Evolutionary conservation across 2,329 filamentous ascomycete genomes (phyloP).

Genomic region (Trichoderma aggressivum): DNA sequence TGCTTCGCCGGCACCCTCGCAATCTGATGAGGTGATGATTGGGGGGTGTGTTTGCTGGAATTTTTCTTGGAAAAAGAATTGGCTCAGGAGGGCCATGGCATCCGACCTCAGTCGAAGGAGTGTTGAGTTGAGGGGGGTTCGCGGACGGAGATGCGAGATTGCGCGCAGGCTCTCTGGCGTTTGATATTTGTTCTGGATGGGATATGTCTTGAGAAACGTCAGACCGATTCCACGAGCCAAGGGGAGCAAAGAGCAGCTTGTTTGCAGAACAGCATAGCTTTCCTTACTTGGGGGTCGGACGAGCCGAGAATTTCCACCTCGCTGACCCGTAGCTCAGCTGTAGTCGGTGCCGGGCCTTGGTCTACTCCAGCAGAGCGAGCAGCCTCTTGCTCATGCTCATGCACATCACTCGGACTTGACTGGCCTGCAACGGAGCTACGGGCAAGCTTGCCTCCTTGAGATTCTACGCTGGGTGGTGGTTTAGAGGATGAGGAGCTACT

Average conservation of each 20-base stretch:
- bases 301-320: conserved; percentile 68
- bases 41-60: conserved; percentile 88
- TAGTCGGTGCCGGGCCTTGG: background rate
- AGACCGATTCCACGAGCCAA: conserved; percentile 20
- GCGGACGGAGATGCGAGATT: conserved; percentile 80
- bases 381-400: background rate
- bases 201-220: conserved; percentile 63
- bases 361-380: background rate
- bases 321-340: conserved; percentile 69
- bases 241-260: background rate
- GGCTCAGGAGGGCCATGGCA: conserved; percentile 66
- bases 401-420: background rate
- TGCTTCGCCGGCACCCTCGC: conserved; percentile 92
- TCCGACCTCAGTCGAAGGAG: conserved; percentile 81
- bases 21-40: conserved; percentile 94
- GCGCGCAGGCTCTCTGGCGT: conserved; percentile 83
- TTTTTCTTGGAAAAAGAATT: conserved; percentile 68
- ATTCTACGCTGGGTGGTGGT: background rate
- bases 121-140: conserved; percentile 76
- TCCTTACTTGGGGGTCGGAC: conserved; percentile 73
- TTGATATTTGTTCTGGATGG: conserved; percentile 95
- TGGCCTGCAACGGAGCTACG: background rate
- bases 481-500: conserved; percentile 21
- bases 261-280: conserved; percentile 31
- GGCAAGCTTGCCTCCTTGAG: background rate